Percentiles rank a stretch among this genome's conserved stretches.
Conservation (phyloP, 331 rosid species). For the Phaseolus coccineus region DNA sequence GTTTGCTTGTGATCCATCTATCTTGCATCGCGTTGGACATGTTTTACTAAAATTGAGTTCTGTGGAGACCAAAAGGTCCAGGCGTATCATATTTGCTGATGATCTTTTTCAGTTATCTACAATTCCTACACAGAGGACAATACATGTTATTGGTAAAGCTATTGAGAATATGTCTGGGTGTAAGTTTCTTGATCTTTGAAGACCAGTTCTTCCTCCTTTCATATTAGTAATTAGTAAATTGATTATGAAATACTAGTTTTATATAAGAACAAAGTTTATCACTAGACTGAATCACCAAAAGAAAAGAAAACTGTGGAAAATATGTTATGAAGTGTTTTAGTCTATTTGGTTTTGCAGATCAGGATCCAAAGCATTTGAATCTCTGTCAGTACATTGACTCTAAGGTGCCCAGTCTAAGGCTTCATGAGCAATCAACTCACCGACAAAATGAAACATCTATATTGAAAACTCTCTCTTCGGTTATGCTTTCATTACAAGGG, state of each 20-base stretch:
- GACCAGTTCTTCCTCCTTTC: background rate
- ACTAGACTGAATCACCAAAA: background rate
- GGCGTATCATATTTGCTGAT: background rate
- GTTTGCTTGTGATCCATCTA: slow-evolving; percentile 4
- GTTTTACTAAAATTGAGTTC: slow-evolving; percentile 1
- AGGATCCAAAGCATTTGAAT: background rate
- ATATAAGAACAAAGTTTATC: background rate
- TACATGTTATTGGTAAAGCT: background rate
- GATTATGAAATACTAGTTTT: background rate
- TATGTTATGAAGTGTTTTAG: background rate
- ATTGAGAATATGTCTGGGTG: slow-evolving; percentile 3
- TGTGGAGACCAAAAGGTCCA: slow-evolving; percentile 1
- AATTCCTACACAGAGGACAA: background rate
- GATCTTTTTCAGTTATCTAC: background rate
- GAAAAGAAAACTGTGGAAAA: background rate
- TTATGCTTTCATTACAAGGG: slow-evolving; percentile 2
- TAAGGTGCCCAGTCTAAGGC: slow-evolving; percentile 10
- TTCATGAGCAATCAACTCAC: background rate
- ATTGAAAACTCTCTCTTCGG: background rate
- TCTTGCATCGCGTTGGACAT: background rate
- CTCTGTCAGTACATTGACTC: background rate
- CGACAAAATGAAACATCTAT: background rate
- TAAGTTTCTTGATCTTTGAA: background rate
- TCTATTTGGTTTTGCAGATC: background rate
- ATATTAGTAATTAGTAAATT: background rate